These are phyloP conservation scores for Ogataea nonfermentans DNA, from an alignment of 805 yeast species.

Conservation along the genomic window DNA sequence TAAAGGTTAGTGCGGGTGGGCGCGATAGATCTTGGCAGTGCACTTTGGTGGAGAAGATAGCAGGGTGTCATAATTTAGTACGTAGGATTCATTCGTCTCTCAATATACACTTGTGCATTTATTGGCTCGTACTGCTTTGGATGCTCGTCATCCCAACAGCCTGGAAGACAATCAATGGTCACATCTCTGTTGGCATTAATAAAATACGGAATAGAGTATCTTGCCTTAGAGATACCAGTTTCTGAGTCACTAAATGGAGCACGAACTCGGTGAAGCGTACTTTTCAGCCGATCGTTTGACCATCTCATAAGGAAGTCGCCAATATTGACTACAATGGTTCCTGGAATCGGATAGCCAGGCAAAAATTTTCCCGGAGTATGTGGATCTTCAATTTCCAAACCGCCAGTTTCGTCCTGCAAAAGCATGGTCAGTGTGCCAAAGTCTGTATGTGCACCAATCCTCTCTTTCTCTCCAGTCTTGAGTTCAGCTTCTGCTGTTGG, in stretches of 20 bases:
- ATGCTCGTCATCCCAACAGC: conserved; percentile 13
- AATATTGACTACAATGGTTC: conserved; percentile 37
- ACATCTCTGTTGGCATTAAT: conserved; percentile 19
- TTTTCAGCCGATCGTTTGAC: conserved; percentile 37
- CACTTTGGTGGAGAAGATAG: conserved; percentile 3
- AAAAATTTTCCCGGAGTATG: conserved; percentile 30
- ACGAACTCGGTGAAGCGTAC: conserved; percentile 40
- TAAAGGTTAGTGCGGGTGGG: neutral
- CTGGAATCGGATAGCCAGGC: conserved; percentile 28
- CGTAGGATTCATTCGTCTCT: conserved; percentile 19
- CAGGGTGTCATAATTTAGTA: conserved; percentile 5
- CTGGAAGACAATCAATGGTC: conserved; percentile 21
- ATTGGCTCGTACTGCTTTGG: conserved; percentile 22
- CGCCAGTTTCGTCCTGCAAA: conserved; percentile 36
- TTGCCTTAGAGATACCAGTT: conserved; percentile 16
- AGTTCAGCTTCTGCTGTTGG: conserved; percentile 28
- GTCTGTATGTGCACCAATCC: conserved; percentile 41
- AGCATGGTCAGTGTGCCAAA: conserved; percentile 37
- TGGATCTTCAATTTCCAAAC: conserved; percentile 37
- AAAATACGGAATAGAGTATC: conserved; percentile 32
- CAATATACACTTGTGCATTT: conserved; percentile 23
- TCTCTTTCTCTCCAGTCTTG: conserved; percentile 28
- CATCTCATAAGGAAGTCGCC: conserved; percentile 39
- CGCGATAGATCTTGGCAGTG: conserved; percentile 2
- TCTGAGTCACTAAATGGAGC: conserved; percentile 24